These are phyloP conservation scores for Pseudotsuga menziesii DNA, from an alignment of 75 land plant species.

Conservation along the genomic window DNA sequence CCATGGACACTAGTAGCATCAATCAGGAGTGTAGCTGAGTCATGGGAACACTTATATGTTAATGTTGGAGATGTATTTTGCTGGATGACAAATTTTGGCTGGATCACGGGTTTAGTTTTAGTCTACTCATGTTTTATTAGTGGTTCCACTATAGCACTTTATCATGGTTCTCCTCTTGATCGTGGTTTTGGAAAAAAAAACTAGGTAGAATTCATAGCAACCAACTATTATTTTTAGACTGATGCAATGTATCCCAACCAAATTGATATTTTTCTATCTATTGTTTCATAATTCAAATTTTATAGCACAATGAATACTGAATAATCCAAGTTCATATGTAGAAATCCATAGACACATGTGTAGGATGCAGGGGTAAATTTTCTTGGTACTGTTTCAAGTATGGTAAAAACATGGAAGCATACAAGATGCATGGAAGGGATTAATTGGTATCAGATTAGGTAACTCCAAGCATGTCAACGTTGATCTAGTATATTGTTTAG, in stretches of 20 bases:
- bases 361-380: conserved; percentile 86
- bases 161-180: conserved; percentile 87
- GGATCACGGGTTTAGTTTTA: conserved; percentile 82
- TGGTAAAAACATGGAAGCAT: conserved; percentile 86
- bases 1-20: conserved; percentile 85
- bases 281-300: background rate
- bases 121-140: conserved; percentile 51
- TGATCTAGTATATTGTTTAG: background rate
- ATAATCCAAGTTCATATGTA: background rate
- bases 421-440: conserved; percentile 69
- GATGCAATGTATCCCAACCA: background rate
- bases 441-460: conserved; percentile 84
- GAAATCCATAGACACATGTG: background rate
- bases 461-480: conserved; percentile 5
- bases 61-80: conserved; percentile 63
- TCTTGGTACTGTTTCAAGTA: conserved; percentile 91
- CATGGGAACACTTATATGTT: conserved; percentile 73
- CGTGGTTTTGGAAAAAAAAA: conserved; percentile 83
- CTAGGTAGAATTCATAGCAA: conserved; percentile 35
- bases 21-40: conserved; percentile 67
- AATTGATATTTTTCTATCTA: background rate
- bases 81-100: conserved; percentile 95
- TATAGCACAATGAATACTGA: background rate
- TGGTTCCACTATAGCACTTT: conserved; percentile 82
- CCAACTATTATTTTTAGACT: background rate